phyloP scores from a whole-genome alignment of 1,284 basidiomycete species.

The Austroboletus niveus region DNA sequence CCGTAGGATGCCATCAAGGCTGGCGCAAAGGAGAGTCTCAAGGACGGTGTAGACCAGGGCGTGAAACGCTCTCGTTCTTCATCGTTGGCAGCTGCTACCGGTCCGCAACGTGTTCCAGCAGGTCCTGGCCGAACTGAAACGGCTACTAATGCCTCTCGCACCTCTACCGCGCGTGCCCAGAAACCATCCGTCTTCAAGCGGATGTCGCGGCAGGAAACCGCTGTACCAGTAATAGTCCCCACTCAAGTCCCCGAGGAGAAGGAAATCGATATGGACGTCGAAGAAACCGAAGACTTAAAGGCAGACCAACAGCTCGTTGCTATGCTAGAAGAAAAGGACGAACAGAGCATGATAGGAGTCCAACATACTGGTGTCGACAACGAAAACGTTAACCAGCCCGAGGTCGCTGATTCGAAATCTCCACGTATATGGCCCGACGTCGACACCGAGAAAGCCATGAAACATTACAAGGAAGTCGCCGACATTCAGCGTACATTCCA shows the following conservation, averaged over 20 bases:
- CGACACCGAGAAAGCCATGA: constrained; percentile 54
- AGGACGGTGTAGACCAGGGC: constrained; percentile 54
- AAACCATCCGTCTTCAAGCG: constrained; percentile 39
- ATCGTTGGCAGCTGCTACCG: constrained; percentile 56
- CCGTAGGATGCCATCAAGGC: constrained; percentile 30
- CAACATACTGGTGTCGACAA: constrained; percentile 42
- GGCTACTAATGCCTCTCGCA: constrained; percentile 39
- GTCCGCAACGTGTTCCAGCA: constrained; percentile 63
- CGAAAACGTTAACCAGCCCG: constrained; percentile 42
- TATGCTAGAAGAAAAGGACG: constrained; percentile 50
- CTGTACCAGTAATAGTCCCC: constrained; percentile 37
- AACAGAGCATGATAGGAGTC: constrained; percentile 54
- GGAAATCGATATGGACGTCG: constrained; percentile 61
- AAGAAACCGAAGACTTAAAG: constrained; percentile 37
- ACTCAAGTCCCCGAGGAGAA: constrained; percentile 36
- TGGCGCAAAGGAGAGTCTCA: constrained; percentile 36
- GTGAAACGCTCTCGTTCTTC: constrained; percentile 62
- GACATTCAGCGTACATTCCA: constrained; percentile 71
- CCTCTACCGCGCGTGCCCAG: constrained; percentile 34
- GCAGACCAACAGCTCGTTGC: constrained; percentile 35
- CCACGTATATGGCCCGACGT: constrained; percentile 69
- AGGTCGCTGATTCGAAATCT: constrained; percentile 37
- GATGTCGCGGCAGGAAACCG: constrained; percentile 41
- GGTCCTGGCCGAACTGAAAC: constrained; percentile 52
- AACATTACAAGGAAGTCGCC: constrained; percentile 59